phyloP scores from a whole-genome alignment of 345 rosid species.

The Citrus reticulata region DNA sequence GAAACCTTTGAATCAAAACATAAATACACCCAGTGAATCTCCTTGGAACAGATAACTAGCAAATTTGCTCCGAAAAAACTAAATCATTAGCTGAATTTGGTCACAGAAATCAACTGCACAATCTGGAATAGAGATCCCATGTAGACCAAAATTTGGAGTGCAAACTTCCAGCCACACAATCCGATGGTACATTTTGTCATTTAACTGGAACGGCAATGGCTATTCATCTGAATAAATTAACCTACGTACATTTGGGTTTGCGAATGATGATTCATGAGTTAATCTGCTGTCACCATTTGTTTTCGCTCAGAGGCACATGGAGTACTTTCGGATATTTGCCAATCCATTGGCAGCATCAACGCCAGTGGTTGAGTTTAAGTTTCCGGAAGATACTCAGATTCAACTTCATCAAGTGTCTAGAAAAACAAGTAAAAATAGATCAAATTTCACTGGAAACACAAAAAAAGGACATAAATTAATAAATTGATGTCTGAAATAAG shows the following conservation, averaged over 20 bases:
- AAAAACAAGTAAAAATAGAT: background rate
- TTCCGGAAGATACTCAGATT: conserved; percentile 20
- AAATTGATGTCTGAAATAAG: background rate
- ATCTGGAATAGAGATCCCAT: background rate
- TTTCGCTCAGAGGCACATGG: background rate
- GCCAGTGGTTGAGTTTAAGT: background rate
- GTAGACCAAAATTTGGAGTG: background rate
- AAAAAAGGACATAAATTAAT: background rate
- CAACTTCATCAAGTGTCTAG: conserved; percentile 28
- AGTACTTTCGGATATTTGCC: conserved; percentile 5
- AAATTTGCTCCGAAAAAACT: background rate
- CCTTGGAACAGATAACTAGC: background rate
- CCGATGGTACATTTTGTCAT: background rate
- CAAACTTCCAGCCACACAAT: background rate
- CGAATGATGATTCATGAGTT: background rate
- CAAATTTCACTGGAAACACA: background rate
- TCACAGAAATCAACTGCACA: background rate
- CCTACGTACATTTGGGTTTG: background rate
- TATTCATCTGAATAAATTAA: conserved; percentile 9
- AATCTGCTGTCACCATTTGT: conserved; percentile 1
- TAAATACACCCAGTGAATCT: background rate
- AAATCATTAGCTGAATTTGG: background rate
- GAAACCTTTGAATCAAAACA: background rate
- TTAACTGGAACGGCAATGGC: background rate
- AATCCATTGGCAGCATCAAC: conserved; percentile 4